Conservation (phyloP, 164 flowering plant species). For the Piper betle region DNA sequence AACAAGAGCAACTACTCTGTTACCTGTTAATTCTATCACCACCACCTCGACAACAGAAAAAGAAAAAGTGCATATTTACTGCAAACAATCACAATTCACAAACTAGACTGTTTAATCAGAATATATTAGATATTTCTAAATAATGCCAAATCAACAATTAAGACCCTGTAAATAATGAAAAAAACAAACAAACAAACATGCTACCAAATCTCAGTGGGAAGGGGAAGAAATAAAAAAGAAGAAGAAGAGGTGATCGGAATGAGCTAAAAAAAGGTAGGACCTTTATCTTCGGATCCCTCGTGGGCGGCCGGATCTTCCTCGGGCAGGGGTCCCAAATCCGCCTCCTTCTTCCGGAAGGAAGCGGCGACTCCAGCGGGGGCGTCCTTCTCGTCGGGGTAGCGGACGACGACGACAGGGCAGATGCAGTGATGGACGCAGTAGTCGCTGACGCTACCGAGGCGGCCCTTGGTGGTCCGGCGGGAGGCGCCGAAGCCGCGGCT, state of each 20-base stretch:
- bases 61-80: too few relatives aligned
- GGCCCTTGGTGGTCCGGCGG: slow-evolving; percentile 23
- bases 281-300: slow-evolving; percentile 31
- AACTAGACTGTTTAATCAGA: too few relatives aligned
- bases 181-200: too few relatives aligned
- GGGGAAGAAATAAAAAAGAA: neutral
- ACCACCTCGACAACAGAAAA: too few relatives aligned
- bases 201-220: too few relatives aligned
- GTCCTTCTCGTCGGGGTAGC: slow-evolving; percentile 42
- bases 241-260: neutral
- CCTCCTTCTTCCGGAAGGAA: neutral
- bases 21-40: too few relatives aligned
- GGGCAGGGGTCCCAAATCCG: slow-evolving; percentile 21
- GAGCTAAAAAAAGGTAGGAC: neutral
- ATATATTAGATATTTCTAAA: too few relatives aligned
- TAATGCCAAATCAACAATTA: too few relatives aligned
- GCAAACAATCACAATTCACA: too few relatives aligned
- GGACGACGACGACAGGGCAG: slow-evolving; percentile 80
- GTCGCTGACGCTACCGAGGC: slow-evolving; percentile 75
- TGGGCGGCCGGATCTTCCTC: slow-evolving; percentile 38
- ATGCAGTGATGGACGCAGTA: slow-evolving; percentile 77
- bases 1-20: too few relatives aligned
- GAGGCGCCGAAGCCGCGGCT: slow-evolving; percentile 66
- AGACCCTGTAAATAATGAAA: too few relatives aligned
- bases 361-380: slow-evolving; percentile 2